phyloP scores from a whole-genome alignment of 1,284 basidiomycete genomes.

The Trichosporon coremiiforme region DNA sequence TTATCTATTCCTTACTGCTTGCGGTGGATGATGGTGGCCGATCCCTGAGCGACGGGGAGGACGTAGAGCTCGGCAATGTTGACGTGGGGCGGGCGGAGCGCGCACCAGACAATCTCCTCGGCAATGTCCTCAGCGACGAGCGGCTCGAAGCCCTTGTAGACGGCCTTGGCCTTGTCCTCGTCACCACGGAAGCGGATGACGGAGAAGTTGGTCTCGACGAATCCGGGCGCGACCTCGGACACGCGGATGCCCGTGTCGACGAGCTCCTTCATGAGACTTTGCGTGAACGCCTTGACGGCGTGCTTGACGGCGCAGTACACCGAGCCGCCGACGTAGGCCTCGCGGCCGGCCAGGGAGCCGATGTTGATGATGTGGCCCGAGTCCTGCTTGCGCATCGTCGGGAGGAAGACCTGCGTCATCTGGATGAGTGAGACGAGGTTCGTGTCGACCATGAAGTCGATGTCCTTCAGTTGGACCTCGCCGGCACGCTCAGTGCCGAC shows the following conservation, averaged over 20 bases:
- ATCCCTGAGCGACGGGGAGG: conserved; percentile 35
- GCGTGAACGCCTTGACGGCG: conserved; percentile 84
- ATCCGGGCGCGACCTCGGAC: conserved; percentile 83
- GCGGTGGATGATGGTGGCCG: conserved; percentile 33
- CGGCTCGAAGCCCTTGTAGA: conserved; percentile 79
- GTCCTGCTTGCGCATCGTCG: conserved; percentile 82
- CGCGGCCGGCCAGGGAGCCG: conserved; percentile 83
- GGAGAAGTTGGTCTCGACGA: conserved; percentile 63
- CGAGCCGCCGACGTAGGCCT: conserved; percentile 81
- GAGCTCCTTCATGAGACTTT: conserved; percentile 73
- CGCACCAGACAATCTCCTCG: conserved; percentile 95
- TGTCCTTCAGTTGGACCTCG: conserved; percentile 33
- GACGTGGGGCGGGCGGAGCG: conserved; percentile 80
- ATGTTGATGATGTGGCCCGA: conserved; percentile 83
- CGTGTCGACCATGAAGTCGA: conserved; percentile 74
- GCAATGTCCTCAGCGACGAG: conserved; percentile 78
- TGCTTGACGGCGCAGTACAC: conserved; percentile 56
- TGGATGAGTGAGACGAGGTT: conserved; percentile 58
- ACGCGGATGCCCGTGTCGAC: conserved; percentile 86
- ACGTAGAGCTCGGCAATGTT: conserved; percentile 73
- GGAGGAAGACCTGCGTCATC: conserved; percentile 24
- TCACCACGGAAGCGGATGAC: conserved; percentile 81
- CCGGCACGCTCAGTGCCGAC: conserved; percentile 37
- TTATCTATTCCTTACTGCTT: conserved; percentile 28
- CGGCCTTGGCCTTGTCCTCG: conserved; percentile 71